Evolutionary conservation across 257 asterid genomes (phyloP).

Genomic region (Linaria vulgaris): DNA sequence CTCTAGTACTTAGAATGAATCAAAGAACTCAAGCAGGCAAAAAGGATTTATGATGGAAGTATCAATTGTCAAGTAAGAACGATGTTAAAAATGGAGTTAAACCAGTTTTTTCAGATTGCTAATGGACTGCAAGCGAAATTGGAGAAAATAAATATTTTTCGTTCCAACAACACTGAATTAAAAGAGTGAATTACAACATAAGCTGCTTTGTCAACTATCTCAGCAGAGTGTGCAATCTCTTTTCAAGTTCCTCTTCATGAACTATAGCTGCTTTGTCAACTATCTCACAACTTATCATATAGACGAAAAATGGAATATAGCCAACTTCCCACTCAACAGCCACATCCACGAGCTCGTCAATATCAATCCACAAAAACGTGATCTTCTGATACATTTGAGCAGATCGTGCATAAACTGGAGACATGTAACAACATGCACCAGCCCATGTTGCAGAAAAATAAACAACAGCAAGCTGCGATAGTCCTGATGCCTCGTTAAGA

Average conservation of each 20-base stretch:
- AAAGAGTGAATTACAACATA: no score
- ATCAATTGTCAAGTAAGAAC: no score
- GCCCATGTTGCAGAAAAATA: conserved; percentile 87
- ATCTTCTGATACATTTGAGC: conserved; percentile 49
- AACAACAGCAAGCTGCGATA: conserved; percentile 54
- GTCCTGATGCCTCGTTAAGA: conserved; percentile 47
- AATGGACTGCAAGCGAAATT: no score
- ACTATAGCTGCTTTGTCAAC: conserved; percentile 56
- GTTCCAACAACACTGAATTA: no score
- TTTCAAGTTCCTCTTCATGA: conserved; percentile 49
- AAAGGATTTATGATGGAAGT: no score
- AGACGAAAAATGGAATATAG: conserved; percentile 70
- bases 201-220: no score
- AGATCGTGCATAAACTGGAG: conserved; percentile 53
- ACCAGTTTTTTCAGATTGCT: no score
- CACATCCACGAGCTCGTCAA: conserved; percentile 57
- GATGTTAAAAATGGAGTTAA: no score
- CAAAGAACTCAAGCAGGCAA: no score
- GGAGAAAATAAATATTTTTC: no score
- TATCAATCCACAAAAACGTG: conserved; percentile 62
- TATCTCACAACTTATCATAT: conserved; percentile 54
- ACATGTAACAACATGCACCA: conserved; percentile 67
- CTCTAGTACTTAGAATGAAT: no score
- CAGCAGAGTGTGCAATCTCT: conserved; percentile 51
- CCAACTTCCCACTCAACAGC: conserved; percentile 55